Percentiles rank a stretch among this genome's conserved stretches.
Conservation (phyloP, 306 rosid genomes). For the Vigna mungo region DNA sequence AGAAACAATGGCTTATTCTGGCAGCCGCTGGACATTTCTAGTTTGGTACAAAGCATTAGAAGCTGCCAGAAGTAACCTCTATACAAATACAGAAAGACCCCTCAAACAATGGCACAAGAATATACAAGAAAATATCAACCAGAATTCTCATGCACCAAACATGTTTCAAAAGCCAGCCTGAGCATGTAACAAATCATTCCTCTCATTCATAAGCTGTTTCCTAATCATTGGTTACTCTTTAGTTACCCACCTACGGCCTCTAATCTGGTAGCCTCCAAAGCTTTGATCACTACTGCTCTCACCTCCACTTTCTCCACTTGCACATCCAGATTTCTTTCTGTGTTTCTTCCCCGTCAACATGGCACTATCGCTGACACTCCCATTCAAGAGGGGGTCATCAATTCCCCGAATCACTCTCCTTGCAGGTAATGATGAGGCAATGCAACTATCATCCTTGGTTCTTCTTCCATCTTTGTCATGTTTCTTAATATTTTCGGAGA, state of each 20-base stretch:
- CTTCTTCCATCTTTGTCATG: constrained; percentile 84
- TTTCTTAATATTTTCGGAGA: constrained; percentile 90
- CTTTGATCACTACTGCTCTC: constrained; percentile 93
- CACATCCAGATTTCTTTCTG: constrained; percentile 73
- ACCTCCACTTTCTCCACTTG: constrained; percentile 95
- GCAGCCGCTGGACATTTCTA: constrained; percentile 32
- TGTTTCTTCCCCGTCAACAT: constrained; percentile 78
- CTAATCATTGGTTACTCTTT: constrained; percentile 66
- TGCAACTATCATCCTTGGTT: constrained; percentile 85
- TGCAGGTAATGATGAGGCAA: constrained; percentile 59
- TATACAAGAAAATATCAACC: constrained; percentile 29
- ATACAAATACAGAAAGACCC: constrained; percentile 44
- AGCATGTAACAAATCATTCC: constrained; percentile 37
- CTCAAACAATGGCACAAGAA: constrained; percentile 33
- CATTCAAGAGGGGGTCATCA: constrained; percentile 90
- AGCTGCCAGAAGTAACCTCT: constrained; percentile 46
- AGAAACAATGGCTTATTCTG: constrained; percentile 38
- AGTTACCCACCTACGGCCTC: constrained; percentile 93
- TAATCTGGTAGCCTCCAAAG: constrained; percentile 74
- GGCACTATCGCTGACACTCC: constrained; percentile 86
- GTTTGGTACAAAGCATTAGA: constrained; percentile 29
- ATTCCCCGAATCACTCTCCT: constrained; percentile 90
- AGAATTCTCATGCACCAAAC: constrained; percentile 18
- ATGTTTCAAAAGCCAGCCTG: constrained; percentile 40
- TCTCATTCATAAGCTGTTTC: constrained; percentile 19